Percentiles rank a stretch among this genome's conserved stretches.
Evolutionary conservation across 805 yeast genomes (phyloP).

Genomic region (Lipomyces oligophaga): DNA sequence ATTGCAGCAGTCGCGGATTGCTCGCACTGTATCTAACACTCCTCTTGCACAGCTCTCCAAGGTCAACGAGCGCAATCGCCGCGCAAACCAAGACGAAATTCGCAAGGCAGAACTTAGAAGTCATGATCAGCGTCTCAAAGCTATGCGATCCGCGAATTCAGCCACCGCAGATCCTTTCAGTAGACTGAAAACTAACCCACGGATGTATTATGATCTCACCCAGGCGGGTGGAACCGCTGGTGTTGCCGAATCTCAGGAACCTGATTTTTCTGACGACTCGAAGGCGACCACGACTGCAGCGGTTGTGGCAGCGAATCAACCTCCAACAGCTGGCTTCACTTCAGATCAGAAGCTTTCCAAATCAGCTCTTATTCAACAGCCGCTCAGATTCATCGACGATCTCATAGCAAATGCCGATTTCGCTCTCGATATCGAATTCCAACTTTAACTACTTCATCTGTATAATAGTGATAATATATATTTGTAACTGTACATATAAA

Average conservation of each 20-base stretch:
- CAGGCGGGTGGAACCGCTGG: conserved; percentile 47
- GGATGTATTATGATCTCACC: conserved; percentile 61
- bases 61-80: conserved; percentile 82
- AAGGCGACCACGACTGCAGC: conserved; percentile 37
- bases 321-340: conserved; percentile 41
- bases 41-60: conserved; percentile 50
- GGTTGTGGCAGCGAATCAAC: conserved; percentile 2
- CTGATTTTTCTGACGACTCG: conserved; percentile 47
- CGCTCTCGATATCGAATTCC: conserved; percentile 37
- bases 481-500: too few species aligned
- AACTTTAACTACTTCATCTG: too few species aligned
- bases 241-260: conserved; percentile 44
- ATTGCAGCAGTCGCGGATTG: conserved; percentile 2
- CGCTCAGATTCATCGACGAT: conserved; percentile 36
- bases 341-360: conserved; percentile 41
- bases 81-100: conserved; percentile 68
- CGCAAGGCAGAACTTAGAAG: conserved; percentile 74
- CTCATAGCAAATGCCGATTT: conserved; percentile 40
- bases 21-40: conserved; percentile 13
- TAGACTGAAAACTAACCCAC: conserved; percentile 81
- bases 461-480: too few species aligned
- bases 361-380: conserved; percentile 18
- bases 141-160: conserved; percentile 26
- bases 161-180: conserved; percentile 70
- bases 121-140: conserved; percentile 47